These are phyloP conservation scores for Quercus agrifolia DNA, from an alignment of 306 rosid genomes.

Conservation along the genomic window DNA sequence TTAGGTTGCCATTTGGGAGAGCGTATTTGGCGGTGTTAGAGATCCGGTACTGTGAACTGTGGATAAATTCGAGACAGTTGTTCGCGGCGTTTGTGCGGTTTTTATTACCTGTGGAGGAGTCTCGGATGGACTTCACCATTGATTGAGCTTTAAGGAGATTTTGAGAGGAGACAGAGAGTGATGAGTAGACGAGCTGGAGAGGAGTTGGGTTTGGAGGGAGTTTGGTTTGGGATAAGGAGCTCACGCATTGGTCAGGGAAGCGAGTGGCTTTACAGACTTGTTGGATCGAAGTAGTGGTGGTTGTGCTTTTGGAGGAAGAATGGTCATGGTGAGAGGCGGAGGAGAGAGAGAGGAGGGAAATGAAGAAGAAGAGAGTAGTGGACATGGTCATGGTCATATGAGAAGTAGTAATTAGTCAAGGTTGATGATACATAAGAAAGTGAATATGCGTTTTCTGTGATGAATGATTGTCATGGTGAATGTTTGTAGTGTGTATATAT, in stretches of 20 bases:
- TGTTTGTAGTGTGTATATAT: not conserved
- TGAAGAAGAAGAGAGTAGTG: constrained; percentile 21
- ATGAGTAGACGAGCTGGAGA: constrained; percentile 42
- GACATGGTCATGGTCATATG: constrained; percentile 35
- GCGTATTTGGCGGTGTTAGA: constrained; percentile 42
- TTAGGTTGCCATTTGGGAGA: constrained; percentile 30
- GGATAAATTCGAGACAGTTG: constrained; percentile 53
- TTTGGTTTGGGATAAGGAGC: constrained; percentile 31
- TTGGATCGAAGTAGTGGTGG: constrained; percentile 22
- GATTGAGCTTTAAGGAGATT: constrained; percentile 53
- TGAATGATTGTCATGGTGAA: constrained; percentile 9
- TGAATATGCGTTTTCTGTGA: constrained; percentile 17
- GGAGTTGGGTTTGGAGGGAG: constrained; percentile 39
- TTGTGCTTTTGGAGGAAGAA: not conserved
- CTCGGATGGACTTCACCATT: constrained; percentile 47
- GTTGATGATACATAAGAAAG: constrained; percentile 19
- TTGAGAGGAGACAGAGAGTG: constrained; percentile 36
- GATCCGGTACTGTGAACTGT: constrained; percentile 49
- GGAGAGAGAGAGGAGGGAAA: constrained; percentile 38
- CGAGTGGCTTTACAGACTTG: constrained; percentile 76
- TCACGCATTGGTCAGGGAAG: constrained; percentile 51
- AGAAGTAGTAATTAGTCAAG: constrained; percentile 18
- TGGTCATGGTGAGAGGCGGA: constrained; percentile 29
- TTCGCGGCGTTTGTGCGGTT: constrained; percentile 65
- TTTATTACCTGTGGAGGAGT: constrained; percentile 22